These are phyloP conservation scores for Pseudogymnoascus sp. DNA, from an alignment of 2,329 filamentous ascomycete species.

Conservation along the genomic window DNA sequence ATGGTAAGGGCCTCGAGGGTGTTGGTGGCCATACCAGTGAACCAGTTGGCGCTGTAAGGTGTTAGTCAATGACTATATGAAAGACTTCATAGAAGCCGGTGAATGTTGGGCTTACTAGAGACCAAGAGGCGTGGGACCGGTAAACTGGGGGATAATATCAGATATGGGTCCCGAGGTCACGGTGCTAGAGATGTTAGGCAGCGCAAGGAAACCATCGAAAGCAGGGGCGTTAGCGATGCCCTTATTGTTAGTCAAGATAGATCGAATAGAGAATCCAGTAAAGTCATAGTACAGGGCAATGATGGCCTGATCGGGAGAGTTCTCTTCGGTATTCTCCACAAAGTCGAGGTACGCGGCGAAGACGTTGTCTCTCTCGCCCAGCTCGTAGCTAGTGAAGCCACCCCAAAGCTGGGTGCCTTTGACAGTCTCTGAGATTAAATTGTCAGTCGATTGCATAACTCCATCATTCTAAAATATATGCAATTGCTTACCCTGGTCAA, in stretches of 20 bases:
- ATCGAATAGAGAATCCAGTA: conserved; percentile 11
- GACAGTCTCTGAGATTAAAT: conserved; percentile 11
- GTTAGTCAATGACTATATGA: conserved; percentile 13
- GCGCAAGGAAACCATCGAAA: conserved; percentile 13
- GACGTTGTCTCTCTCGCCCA: conserved; percentile 12
- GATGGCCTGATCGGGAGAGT: conserved; percentile 23
- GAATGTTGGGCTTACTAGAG: conserved; percentile 14
- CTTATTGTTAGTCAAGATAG: conserved; percentile 10
- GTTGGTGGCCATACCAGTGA: conserved; percentile 23
- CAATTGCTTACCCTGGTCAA: conserved; percentile 12
- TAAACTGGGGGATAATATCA: conserved; percentile 15
- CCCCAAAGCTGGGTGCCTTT: conserved; percentile 12
- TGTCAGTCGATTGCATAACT: conserved; percentile 11
- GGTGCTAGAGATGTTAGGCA: conserved; percentile 15
- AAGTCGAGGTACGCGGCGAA: conserved; percentile 15
- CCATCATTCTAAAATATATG: not conserved
- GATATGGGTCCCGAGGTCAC: conserved; percentile 12
- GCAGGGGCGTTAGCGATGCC: conserved; percentile 6
- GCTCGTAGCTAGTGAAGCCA: conserved; percentile 16
- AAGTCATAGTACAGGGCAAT: conserved; percentile 14
- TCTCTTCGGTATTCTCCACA: conserved; percentile 15
- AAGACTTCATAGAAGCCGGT: conserved; percentile 9
- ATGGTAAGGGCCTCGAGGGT: conserved; percentile 12
- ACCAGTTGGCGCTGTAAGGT: conserved; percentile 26
- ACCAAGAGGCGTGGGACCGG: conserved; percentile 15